Base-by-base conservation (phyloP, 2,329 filamentous ascomycete genomes). In the Xylariaceae sp. region DNA sequence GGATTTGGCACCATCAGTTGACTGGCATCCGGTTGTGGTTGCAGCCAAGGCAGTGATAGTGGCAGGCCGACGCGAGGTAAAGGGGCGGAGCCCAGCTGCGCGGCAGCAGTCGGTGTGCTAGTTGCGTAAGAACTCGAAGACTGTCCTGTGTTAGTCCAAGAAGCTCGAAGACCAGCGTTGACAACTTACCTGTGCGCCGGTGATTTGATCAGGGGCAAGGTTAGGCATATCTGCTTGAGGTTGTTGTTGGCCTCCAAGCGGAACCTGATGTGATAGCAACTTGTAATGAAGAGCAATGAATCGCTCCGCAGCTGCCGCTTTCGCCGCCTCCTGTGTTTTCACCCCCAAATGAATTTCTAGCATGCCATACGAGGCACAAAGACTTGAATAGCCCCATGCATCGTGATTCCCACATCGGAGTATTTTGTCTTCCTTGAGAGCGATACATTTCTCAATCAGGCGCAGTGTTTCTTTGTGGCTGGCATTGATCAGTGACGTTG, bases 361-460 rank as follows among this genome's bases (percentile, higher is more conserved):
- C 10, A 84, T 69, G 3, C 80, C 81, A 22, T 77, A 71, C 1
- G 80, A 78, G 3, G 80, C 78, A 56, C 80, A 83, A 76, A 83
- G 81, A 62, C 82, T 82, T 48, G 76, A 80, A 63, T 83, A 82
- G 15, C 79, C 79, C 81, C 81, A 83, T 0, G 81, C 80, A 60
- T 84, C 81, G 58, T 82, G 81, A 66, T 83, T 83, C 14, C 80
- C 80, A 53, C 78, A 82, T n/a, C 80, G 71, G 19, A 84, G 63
- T 7, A 83, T 73, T 1, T 79, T 75, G 56, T 83, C 80, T 58
- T 83, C 80, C 61, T 82, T 82, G 72, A 84, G 78, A 42, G 68
- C 66, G 35, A 83, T 73, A 53, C 80, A 83, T 61, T 79, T 81
- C 60, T 83, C 79, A 11, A 84, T 75, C n/a, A 83, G 70, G 64